phyloP scores from a whole-genome alignment of 2,329 filamentous ascomycete species.

The Diaporthe vexans region DNA sequence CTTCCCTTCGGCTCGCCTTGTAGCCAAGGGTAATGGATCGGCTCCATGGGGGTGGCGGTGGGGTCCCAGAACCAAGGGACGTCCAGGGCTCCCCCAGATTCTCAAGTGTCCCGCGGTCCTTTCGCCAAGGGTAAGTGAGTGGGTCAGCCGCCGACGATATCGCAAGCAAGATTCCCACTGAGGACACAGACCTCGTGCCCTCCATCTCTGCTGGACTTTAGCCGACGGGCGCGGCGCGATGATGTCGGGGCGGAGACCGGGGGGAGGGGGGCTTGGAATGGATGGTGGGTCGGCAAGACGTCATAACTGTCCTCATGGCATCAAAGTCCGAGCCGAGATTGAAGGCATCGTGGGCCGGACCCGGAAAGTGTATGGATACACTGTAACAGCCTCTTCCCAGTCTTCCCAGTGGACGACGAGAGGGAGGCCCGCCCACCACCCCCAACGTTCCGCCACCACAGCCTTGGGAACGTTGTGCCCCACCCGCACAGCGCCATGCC shows the following conservation, averaged over 20 bases:
- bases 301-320: not conserved
- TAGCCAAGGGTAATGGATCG: not conserved
- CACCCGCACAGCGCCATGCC: not conserved
- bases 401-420: not conserved
- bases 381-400: not conserved
- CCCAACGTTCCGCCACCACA: not conserved
- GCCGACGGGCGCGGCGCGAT: constrained; percentile 19
- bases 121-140: constrained; percentile 1
- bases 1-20: constrained; percentile 13
- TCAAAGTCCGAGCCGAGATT: constrained; percentile 16
- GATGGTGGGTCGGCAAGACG: constrained; percentile 13
- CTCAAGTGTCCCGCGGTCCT: not conserved
- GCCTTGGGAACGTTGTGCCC: not conserved
- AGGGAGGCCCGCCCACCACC: not conserved
- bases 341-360: constrained; percentile 25
- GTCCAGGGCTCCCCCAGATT: not conserved
- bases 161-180: not conserved
- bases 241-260: constrained; percentile 10
- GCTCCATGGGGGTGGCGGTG: not conserved
- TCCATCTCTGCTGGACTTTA: not conserved
- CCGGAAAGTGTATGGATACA: constrained; percentile 2
- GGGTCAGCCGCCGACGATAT: constrained; percentile 24
- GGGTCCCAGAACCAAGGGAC: not conserved
- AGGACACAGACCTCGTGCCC: constrained; percentile 22
- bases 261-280: not conserved